Evolutionary conservation across 2,329 filamentous ascomycete genomes (phyloP), one percentile per base, ranked within the genome.

Genomic region (Peltaster fructicola): DNA sequence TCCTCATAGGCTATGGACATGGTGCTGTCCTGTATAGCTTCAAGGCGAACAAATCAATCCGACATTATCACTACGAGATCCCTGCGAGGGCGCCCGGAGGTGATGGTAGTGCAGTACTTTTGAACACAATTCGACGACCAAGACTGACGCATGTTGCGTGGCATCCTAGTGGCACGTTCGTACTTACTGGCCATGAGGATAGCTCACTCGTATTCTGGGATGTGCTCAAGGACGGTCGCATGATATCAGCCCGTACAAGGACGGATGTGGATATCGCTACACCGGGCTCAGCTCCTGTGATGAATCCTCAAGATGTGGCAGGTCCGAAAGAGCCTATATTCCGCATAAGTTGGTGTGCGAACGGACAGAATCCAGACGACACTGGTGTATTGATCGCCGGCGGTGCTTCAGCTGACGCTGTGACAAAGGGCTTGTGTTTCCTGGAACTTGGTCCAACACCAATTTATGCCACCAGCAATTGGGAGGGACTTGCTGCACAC

Each of bases 171-270:
- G 88, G 84, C 1, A 90, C 80, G 0, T 92, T 92, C 41, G 56
- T 93, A 17, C 47, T 88, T 36, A 91, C 81, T 0, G 78, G 73
- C 1, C 78, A 93, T 44, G 82, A 92, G 28, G 88, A 98, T 46
- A 75, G 77, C 16, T 92, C 80, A 39, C 57, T 98, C 22, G 85
- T 91, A 0, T 76, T 95, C 38, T 98, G 85, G 84, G 88, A 98
- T 48, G 43, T 41, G 2, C 30, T 44, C 24, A 90, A 82, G 41
- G 85, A 95, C 44, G 81, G 80, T 6, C 71, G 78, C 29, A 57
- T 91, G 17, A 56, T 98, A 5, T 71, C 81, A 59, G 84, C 85
- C 4, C 64, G 88, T 39, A 92, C 79, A 1, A 51, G 93, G 15
- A 68, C 73, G 27, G 69, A 80, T 29, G 67, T 66, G 4, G 67